Evolutionary conservation across 2,329 filamentous ascomycete species (phyloP), one percentile per base, ranked within the genome.

Genomic region (Xylogone sp.): DNA sequence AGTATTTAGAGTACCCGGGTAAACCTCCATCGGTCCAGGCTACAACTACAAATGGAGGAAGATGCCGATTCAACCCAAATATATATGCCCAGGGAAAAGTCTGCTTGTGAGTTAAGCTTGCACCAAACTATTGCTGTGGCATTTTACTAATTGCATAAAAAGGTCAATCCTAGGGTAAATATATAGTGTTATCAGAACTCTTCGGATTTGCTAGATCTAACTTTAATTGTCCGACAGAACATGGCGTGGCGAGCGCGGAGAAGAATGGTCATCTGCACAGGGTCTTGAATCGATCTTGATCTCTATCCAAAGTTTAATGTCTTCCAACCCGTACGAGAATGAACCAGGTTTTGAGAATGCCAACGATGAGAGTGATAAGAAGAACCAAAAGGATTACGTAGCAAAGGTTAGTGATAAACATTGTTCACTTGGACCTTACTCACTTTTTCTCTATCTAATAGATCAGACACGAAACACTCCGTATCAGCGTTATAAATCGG

Each of bases 301-400:
- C 49, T 97, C 93, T 4, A 97, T 99, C 52, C 94, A 99, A 70
- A 97, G 92, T 68, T 76, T 99, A 43, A 92, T 99, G 87, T 96
- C 91, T 1, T 73, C 83, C 22, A 96, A 97, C 61, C 94, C 93
- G 0, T 97, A 96, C 69, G 90, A 94, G 66, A 97, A 97, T 62
- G 94, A 99, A 67, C 94, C 94, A 1, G 94, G 94, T 5, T 97
- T 90, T 61, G 93, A 97, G 67, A 80, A 87, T 53, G 81, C 85
- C 12, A 86, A 86, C 44, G 77, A 81, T 8, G 71, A 77, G 1
- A 71, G 77, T 3, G 90, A 96, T 67, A 86, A 88, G 69, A 83
- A 84, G 68, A 78, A 84, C 53, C 88, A 92, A 68, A 78, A 81
- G 55, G 76, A 82, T 9, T 97, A 97, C 63, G 78, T 88, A 12